These are phyloP conservation scores for Mollisiaceae sp. DNA, from an alignment of 2,329 filamentous ascomycete genomes.

Conservation along the genomic window DNA sequence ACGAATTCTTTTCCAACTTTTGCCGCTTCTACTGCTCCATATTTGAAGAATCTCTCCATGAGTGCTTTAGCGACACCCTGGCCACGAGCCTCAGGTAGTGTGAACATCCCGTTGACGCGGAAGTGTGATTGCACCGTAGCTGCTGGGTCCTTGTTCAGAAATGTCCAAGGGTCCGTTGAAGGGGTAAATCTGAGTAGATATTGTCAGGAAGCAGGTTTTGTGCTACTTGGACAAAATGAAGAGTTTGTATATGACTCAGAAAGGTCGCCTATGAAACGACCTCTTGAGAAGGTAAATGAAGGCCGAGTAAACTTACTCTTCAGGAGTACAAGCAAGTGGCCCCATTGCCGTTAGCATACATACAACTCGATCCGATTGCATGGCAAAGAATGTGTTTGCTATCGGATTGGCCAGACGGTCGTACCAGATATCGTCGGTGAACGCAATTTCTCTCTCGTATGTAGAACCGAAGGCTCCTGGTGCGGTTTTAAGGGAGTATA, in stretches of 20 bases:
- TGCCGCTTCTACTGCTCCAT: constrained; percentile 37
- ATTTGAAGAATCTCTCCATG: constrained; percentile 39
- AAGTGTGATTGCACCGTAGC: constrained; percentile 34
- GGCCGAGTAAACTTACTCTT: constrained; percentile 24
- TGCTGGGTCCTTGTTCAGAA: neutral
- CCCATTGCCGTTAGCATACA: constrained; percentile 31
- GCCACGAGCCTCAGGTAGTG: constrained; percentile 44
- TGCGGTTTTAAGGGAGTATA: constrained; percentile 33
- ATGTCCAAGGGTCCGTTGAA: constrained; percentile 20
- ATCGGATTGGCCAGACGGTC: constrained; percentile 45
- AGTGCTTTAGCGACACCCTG: constrained; percentile 45
- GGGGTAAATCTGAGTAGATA: constrained; percentile 17
- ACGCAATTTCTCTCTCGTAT: constrained; percentile 44
- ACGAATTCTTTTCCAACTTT: constrained; percentile 33
- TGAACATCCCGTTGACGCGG: constrained; percentile 47
- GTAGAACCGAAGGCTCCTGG: constrained; percentile 47
- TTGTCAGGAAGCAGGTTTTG: neutral
- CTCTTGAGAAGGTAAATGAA: neutral
- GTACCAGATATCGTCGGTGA: constrained; percentile 46
- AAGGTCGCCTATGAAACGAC: neutral
- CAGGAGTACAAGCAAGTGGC: constrained; percentile 21
- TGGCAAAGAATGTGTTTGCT: constrained; percentile 44
- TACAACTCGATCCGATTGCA: constrained; percentile 39
- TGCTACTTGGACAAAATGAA: neutral
- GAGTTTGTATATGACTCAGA: neutral